Evolutionary conservation across 2,329 filamentous ascomycete genomes (phyloP), one percentile per base, ranked within the genome.

Genomic region (Drechslerella dactyloides): DNA sequence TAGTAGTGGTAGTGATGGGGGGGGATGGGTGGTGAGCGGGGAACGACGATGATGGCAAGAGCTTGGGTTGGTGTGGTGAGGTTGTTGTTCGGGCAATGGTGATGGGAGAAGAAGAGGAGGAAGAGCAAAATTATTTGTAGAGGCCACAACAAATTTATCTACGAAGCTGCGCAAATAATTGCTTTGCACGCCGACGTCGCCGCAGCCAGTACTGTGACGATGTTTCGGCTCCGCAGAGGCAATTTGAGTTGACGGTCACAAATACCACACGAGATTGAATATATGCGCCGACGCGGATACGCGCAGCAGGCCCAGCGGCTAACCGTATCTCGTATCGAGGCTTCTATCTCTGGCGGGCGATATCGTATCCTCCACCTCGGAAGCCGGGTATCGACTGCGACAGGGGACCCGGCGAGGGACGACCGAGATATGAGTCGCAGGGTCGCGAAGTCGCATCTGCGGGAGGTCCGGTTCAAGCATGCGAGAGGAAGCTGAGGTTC

Each of bases 31-130:
- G 10, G 27, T 35, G n/a, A 15, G 33, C 11, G 17, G 27, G n/a
- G n/a, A 40, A 35, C 8, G 46, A 35, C 33, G 61, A 40, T 35
- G 46, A 48, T 35, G 17, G 8, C 27, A 33, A 33, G 27, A 33
- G 27, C 27, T 33, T 33, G 27, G 27, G 27, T n/a, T 51, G 42
- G 23, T 48, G 63, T 33, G 27, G 55, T 54, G 37, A 46, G n/a
- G 48, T 19, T 51, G 48, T 23, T 51, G n/a, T 19, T 51, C n/a
- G 2, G 23, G 48, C 6, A 15, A 24, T 19, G 48, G 48, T 17
- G 55, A 15, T 42, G 8, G 37, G n/a, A 15, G 42, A 21, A 46
- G 42, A 3, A n/a, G 7, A 55, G 19, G 37, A 27, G 19, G 15
- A 27, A 40, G 30, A 37, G 23, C 17, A 27, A 40, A 19, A 10